Evolutionary conservation across 2,329 filamentous ascomycete species (phyloP), one percentile per base, ranked within the genome.

Genomic region (Sporothrix humicola): DNA sequence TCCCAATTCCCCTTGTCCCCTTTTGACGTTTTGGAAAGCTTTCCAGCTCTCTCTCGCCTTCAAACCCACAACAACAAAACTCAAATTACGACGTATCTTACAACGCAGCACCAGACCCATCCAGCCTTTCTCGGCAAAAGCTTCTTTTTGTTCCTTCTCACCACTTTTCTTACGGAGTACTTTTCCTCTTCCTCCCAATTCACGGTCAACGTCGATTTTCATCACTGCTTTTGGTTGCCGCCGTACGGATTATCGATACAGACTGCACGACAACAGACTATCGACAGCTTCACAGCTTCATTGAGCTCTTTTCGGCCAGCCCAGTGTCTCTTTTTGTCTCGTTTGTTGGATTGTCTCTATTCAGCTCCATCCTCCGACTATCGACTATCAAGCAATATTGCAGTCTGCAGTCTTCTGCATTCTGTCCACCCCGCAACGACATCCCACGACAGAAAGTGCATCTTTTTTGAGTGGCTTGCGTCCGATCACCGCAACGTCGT

Each of bases 91-190:
- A 37, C 31, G 31, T 37, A 37, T 37, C 31, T 37, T 37, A 37
- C 31, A 37, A 37, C 26, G 59, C 61, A 46, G n/a, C 61, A 68
- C 44, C 65, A 69, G 65, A 54, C 65, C 65, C 65, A 37, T 54
- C 46, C 65, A 42, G 65, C 66, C 68, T 59, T 46, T 70, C 68
- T 59, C 68, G 50, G 52, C 68, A 58, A 58, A 58, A 46, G 31
- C 52, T 54, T 48, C 52, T 61, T 69, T 48, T 54, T 56, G 20
- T 1, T 54, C 42, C 26, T 52, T 42, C 17, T 48, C 44, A 6
- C n/a, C 74, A 44, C 23, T 59, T 8, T 23, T 54, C 20, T 42
- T 13, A n/a, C n/a, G n/a, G n/a, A n/a, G n/a, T n/a, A 42, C 56
- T 6, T 13, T 68, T 9, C 6, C 58, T n/a, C n/a, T n/a, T 65